Conservation (phyloP, 805 yeast species). For the Teunomyces stri region DNA sequence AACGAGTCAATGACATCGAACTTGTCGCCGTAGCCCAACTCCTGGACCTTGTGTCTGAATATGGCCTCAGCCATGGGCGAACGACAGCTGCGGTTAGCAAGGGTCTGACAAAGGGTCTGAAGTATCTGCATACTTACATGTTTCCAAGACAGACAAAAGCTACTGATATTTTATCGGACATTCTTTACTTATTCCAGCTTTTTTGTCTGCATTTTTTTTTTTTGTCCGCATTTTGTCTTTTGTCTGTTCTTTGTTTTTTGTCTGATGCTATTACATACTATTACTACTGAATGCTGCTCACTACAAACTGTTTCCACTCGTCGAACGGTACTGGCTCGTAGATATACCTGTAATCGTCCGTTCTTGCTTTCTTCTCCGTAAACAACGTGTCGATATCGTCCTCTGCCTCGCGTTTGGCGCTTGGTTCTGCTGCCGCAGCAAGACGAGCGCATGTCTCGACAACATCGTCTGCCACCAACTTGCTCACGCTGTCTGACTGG, state of each 20-base stretch:
- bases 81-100: conserved; percentile 60
- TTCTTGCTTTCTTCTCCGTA: conserved; percentile 33
- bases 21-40: conserved; percentile 41
- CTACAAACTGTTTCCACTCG: conserved; percentile 32
- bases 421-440: conserved; percentile 13
- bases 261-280: neutral
- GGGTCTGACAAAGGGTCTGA: neutral
- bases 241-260: neutral
- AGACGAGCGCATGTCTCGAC: conserved; percentile 6
- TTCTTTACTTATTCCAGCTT: neutral
- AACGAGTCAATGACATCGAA: conserved; percentile 73
- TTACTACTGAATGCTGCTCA: conserved; percentile 13
- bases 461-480: conserved; percentile 24
- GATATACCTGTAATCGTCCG: conserved; percentile 18
- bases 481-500: conserved; percentile 40
- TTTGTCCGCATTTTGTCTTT: neutral
- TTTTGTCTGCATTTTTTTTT: neutral
- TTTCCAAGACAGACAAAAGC: conserved; percentile 93
- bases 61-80: conserved; percentile 99
- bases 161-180: conserved; percentile 45
- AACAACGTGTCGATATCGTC: conserved; percentile 36
- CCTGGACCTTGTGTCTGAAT: conserved; percentile 61
- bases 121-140: conserved; percentile 48
- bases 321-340: conserved; percentile 35
- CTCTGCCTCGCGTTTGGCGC: conserved; percentile 22